Conservation (phyloP, 768 basidiomycete species). For the Strobilomyces echinocephalus region DNA sequence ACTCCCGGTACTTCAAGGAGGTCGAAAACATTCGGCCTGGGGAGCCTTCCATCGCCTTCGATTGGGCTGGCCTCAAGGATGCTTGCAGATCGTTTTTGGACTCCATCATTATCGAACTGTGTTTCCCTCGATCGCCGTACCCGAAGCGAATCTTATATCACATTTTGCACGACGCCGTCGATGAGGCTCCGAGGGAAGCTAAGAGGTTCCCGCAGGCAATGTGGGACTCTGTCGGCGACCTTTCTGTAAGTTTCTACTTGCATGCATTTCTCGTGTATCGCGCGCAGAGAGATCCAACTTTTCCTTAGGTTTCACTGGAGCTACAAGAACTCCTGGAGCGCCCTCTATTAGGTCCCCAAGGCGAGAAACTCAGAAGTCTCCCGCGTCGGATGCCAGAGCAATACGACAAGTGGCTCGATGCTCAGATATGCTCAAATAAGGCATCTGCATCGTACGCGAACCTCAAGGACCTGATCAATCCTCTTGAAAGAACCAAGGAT, state of each 20-base stretch:
- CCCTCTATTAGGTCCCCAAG: conserved; percentile 54
- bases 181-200: conserved; percentile 68
- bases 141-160: conserved; percentile 62
- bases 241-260: conserved; percentile 63
- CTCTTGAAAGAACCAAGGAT: conserved; percentile 53
- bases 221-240: conserved; percentile 79
- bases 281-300: neutral
- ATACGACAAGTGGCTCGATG: conserved; percentile 65
- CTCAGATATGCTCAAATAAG: conserved; percentile 55
- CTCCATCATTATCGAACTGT: conserved; percentile 78
- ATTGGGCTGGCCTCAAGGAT: conserved; percentile 55
- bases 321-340: conserved; percentile 61
- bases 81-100: conserved; percentile 77
- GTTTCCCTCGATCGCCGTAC: conserved; percentile 66
- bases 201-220: conserved; percentile 74
- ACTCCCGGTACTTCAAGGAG: conserved; percentile 63
- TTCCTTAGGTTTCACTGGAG: conserved; percentile 54
- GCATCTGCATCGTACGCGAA: conserved; percentile 48
- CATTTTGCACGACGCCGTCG: conserved; percentile 64
- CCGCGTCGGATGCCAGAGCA: conserved; percentile 52
- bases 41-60: conserved; percentile 57
- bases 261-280: conserved; percentile 12
- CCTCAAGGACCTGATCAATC: conserved; percentile 55
- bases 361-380: conserved; percentile 46
- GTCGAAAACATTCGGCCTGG: conserved; percentile 35